Evolutionary conservation across 2,329 filamentous ascomycete genomes (phyloP).

Genomic region (Alternaria sp.): DNA sequence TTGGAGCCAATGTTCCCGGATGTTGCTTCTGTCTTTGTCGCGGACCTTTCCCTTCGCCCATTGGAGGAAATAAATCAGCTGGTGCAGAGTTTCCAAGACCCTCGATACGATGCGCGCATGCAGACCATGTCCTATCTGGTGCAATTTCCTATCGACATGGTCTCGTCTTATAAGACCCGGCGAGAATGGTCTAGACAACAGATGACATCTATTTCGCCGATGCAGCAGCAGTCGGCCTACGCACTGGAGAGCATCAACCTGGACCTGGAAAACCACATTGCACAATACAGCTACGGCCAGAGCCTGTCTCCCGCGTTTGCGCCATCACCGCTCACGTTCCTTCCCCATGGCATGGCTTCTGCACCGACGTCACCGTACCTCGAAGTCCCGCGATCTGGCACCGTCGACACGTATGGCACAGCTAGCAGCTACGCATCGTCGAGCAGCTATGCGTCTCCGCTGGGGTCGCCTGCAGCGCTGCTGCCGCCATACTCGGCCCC

Average conservation of each 20-base stretch:
- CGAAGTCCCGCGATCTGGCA: conserved; percentile 51
- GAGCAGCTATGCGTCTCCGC: conserved; percentile 46
- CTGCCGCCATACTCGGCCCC: conserved; percentile 44
- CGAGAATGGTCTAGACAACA: conserved; percentile 50
- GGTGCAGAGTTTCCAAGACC: conserved; percentile 60
- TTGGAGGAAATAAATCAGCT: conserved; percentile 86
- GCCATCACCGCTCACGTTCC: conserved; percentile 53
- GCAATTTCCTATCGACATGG: conserved; percentile 54
- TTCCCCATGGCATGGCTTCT: conserved; percentile 43
- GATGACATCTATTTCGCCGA: conserved; percentile 37
- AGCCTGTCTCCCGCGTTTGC: conserved; percentile 60
- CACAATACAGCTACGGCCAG: conserved; percentile 49
- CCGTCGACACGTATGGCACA: conserved; percentile 37
- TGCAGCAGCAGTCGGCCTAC: conserved; percentile 47
- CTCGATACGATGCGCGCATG: conserved; percentile 50
- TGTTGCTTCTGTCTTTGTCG: conserved; percentile 82
- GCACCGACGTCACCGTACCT: conserved; percentile 52
- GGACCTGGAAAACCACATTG: conserved; percentile 50
- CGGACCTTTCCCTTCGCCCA: conserved; percentile 72
- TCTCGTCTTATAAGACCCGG: conserved; percentile 51
- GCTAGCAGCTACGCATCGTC: conserved; percentile 38
- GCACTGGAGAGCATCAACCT: conserved; percentile 49
- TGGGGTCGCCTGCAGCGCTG: conserved; percentile 46
- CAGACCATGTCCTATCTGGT: conserved; percentile 55
- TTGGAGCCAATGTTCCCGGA: conserved; percentile 92